A percentile compares a stretch with the other conserved stretches of the same genome.
These are phyloP conservation scores for Fusarium udum DNA, from an alignment of 2,329 filamentous ascomycete species.

Conservation along the genomic window DNA sequence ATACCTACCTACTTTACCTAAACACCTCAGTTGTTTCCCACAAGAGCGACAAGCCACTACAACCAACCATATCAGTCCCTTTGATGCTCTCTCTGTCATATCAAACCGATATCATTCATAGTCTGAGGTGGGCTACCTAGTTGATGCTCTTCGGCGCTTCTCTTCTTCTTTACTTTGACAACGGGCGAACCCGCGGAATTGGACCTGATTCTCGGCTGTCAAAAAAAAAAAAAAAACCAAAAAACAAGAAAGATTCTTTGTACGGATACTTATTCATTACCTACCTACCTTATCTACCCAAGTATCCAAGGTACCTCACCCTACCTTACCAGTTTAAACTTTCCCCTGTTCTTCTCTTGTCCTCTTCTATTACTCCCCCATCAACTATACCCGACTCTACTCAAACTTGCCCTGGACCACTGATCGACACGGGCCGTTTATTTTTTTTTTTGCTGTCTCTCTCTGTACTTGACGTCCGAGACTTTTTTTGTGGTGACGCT, in stretches of 20 bases:
- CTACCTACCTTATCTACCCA: neutral
- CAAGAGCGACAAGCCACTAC: conserved; percentile 3
- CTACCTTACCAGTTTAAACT: conserved; percentile 15
- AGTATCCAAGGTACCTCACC: neutral
- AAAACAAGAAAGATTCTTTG: neutral
- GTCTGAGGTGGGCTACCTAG: neutral
- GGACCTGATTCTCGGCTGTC: conserved; percentile 20
- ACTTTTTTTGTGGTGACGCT: conserved; percentile 9
- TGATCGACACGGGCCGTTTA: conserved; percentile 34
- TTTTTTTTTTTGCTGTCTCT: neutral
- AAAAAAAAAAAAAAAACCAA: neutral
- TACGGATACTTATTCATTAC: neutral
- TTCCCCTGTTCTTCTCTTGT: conserved; percentile 10
- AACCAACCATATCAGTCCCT: neutral
- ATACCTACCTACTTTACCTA: neutral
- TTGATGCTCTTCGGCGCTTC: conserved; percentile 22
- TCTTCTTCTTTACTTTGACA: conserved; percentile 4
- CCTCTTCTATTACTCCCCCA: neutral
- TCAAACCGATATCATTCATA: neutral
- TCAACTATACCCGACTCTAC: neutral
- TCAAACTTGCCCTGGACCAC: neutral
- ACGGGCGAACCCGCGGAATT: conserved; percentile 22
- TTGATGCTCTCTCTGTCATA: neutral
- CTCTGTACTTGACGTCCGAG: conserved; percentile 8
- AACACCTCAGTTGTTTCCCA: conserved; percentile 3